Percentiles rank a stretch among this genome's conserved stretches.
These are phyloP conservation scores for Harringtonia aguacate DNA, from an alignment of 2,329 filamentous ascomycete species.

Conservation along the genomic window DNA sequence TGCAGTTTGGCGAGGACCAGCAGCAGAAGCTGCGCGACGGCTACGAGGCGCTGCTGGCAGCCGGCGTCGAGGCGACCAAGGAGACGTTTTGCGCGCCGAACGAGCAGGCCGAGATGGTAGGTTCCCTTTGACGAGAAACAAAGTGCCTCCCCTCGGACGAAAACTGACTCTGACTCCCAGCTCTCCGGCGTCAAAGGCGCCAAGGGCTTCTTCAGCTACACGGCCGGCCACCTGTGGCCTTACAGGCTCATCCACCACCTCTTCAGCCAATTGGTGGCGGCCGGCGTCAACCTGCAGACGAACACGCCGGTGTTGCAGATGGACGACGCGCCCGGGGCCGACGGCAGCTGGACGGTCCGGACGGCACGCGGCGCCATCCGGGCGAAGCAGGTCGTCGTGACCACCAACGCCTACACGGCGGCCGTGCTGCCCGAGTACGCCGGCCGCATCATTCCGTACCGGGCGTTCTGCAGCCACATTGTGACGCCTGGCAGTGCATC, in stretches of 20 bases:
- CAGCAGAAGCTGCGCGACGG: no score
- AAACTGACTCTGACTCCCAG: constrained; percentile 20
- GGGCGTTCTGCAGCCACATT: no score
- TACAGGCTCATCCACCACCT: constrained; percentile 20
- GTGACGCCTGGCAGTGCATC: no score
- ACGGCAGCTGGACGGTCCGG: no score
- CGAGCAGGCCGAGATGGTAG: constrained; percentile 4
- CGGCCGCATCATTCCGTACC: constrained; percentile 15
- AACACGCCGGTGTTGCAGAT: constrained; percentile 30
- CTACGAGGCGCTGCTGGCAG: constrained; percentile 24
- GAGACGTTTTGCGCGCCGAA: constrained; percentile 19
- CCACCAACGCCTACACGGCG: no score
- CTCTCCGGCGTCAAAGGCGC: constrained; percentile 25
- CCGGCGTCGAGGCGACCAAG: constrained; percentile 12
- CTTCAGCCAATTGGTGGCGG: constrained; percentile 5
- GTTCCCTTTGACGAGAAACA: constrained; percentile 15
- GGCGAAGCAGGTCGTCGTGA: no score
- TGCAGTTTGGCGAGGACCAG: no score
- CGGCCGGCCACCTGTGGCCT: constrained; percentile 18
- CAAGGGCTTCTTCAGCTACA: constrained; percentile 21
- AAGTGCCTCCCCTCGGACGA: no score
- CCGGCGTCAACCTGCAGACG: constrained; percentile 40
- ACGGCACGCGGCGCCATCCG: no score
- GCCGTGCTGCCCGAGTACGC: no score
- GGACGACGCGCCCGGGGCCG: no score